Evolutionary conservation across 2,329 filamentous ascomycete genomes (phyloP).

Genomic region (Zasmidium angulare): DNA sequence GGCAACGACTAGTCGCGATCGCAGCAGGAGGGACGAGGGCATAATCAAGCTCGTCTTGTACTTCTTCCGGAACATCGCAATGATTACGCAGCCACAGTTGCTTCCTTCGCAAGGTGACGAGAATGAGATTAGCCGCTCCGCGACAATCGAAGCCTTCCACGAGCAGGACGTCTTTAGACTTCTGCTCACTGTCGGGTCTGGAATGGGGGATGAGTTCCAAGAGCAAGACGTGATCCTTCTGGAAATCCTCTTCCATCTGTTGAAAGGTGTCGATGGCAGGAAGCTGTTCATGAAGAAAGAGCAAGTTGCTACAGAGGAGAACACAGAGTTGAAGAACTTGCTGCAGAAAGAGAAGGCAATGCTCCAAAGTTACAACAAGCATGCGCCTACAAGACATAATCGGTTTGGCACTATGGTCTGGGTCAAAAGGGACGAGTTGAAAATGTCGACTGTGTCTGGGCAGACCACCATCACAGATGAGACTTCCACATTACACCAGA

Average conservation of each 20-base stretch:
- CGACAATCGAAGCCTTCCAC: slow-evolving; percentile 84
- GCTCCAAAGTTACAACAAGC: slow-evolving; percentile 72
- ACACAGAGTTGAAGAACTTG: slow-evolving; percentile 70
- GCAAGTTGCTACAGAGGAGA: slow-evolving; percentile 67
- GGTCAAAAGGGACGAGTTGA: slow-evolving; percentile 83
- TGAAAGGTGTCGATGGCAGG: slow-evolving; percentile 82
- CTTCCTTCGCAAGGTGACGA: slow-evolving; percentile 83
- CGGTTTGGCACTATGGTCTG: slow-evolving; percentile 97
- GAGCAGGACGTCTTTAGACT: slow-evolving; percentile 87
- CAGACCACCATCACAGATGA: slow-evolving; percentile 78
- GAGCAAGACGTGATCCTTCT: slow-evolving; percentile 85
- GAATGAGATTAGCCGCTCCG: slow-evolving; percentile 81
- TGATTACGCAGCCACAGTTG: slow-evolving; percentile 73
- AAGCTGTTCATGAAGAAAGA: slow-evolving; percentile 83
- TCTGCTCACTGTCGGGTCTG: slow-evolving; percentile 82
- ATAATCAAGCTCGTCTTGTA: slow-evolving; percentile 90
- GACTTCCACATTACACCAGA: slow-evolving; percentile 74
- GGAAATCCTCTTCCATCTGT: slow-evolving; percentile 87
- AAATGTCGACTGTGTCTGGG: slow-evolving; percentile 82
- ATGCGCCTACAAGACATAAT: slow-evolving; percentile 83
- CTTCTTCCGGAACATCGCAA: slow-evolving; percentile 82
- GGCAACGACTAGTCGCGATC: slow-evolving; percentile 72
- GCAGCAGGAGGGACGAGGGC: slow-evolving; percentile 78
- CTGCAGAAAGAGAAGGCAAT: slow-evolving; percentile 83
- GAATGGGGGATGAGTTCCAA: slow-evolving; percentile 90